Percentiles rank a stretch among this genome's conserved stretches.
phyloP scores from a whole-genome alignment of 2,329 filamentous ascomycete genomes.

The Tolypocladium tropicale region DNA sequence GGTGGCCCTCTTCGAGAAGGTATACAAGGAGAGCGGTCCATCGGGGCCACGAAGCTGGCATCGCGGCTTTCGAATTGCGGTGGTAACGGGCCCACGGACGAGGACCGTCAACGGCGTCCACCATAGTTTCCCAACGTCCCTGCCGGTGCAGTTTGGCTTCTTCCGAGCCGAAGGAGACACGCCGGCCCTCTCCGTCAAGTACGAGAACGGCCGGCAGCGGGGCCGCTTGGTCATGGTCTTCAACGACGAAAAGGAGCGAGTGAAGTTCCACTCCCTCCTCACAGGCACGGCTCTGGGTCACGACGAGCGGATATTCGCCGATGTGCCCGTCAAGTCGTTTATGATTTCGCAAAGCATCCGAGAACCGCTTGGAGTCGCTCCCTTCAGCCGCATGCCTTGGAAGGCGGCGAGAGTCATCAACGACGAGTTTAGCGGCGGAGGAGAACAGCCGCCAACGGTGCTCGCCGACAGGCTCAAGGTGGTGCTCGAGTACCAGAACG shows the following conservation, averaged over 20 bases:
- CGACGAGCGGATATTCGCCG: slow-evolving; percentile 60
- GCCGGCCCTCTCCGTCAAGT: slow-evolving; percentile 60
- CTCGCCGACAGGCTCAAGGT: slow-evolving; percentile 68
- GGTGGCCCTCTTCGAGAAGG: slow-evolving; percentile 64
- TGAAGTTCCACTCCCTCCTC: slow-evolving; percentile 61
- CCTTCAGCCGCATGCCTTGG: slow-evolving; percentile 48
- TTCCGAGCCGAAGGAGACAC: slow-evolving; percentile 60
- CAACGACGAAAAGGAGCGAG: slow-evolving; percentile 58
- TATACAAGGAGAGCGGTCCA: slow-evolving; percentile 57
- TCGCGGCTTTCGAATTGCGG: slow-evolving; percentile 66
- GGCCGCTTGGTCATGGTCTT: slow-evolving; percentile 73
- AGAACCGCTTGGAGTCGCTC: slow-evolving; percentile 37
- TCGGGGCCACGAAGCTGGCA: slow-evolving; percentile 64
- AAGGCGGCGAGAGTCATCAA: slow-evolving; percentile 64
- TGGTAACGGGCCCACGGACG: slow-evolving; percentile 67
- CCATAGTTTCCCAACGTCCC: slow-evolving; percentile 53
- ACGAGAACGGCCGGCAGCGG: slow-evolving; percentile 53
- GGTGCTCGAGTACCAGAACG: slow-evolving; percentile 64
- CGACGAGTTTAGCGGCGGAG: slow-evolving; percentile 50
- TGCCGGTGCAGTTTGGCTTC: slow-evolving; percentile 70
- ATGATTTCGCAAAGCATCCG: slow-evolving; percentile 46
- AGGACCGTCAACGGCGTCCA: slow-evolving; percentile 70
- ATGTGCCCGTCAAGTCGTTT: slow-evolving; percentile 56
- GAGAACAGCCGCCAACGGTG: slow-evolving; percentile 53
- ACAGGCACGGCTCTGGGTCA: slow-evolving; percentile 59